Base-by-base conservation (phyloP, 2,329 filamentous ascomycete genomes). In the Colletotrichum tamarilloi region DNA sequence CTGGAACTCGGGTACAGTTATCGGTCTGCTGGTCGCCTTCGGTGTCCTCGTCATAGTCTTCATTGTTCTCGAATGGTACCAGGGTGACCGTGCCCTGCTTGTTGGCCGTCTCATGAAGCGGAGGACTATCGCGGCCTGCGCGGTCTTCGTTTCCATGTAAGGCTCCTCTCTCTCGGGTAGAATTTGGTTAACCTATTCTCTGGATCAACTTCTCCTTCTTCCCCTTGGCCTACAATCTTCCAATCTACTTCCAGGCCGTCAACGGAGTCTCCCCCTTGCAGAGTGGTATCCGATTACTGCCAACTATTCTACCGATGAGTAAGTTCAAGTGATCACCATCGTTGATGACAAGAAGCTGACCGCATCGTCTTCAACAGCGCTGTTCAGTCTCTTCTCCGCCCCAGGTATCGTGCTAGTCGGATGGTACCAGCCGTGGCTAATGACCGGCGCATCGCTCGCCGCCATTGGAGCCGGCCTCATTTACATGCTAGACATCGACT, bases 181-280 rank as follows among this genome's bases (percentile, higher is more conserved):
- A 4, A 12, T 35, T 11, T 12, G 14, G 4, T 2, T 42, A 16
- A 42, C 5, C 38, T 7, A 14, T 3, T 14, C 5, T 42, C 38
- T 19, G 14, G 38, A 16, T 85, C 4, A 83, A 83, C 16, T 82
- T 81, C 5, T 80, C 82, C 0, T 81, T 87, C 62, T 82, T 87
- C 35, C 77, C 85, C 32, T 75, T 84, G 32, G 81, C 83, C 16
- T 88, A 84, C 76, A 87, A 87, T 75, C 80, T 88, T 4, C 86
- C 86, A 0, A 77, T 82, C 56, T 82, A 80, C 79, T 83, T 83
- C 74, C 81, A 83, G 72, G 79, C 79, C 2, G 76, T 83, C 62
- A 77, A 77, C 5, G 38, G 38, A 1, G 38, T 42, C 16, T 42
- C 14, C 12, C 38, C 38, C 38, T 16, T 42, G 38, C 38, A 42